Evolutionary conservation across 495 filamentous ascomycete genomes (phyloP).

Genomic region (Articulospora tetracladia): DNA sequence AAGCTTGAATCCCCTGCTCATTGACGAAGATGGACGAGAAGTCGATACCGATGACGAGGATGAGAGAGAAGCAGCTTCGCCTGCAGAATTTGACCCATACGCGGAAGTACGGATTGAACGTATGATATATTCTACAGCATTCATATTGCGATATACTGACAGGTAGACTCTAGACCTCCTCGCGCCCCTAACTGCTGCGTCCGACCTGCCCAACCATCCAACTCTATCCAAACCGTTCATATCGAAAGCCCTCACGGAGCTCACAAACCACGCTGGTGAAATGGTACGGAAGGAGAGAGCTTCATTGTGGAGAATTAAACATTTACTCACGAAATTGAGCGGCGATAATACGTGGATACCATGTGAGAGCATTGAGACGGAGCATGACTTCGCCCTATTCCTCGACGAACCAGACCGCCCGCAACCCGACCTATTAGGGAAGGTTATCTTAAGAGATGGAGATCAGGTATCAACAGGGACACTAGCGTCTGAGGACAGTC

Average conservation of each 20-base stretch:
- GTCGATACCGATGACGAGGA: conserved; percentile 79
- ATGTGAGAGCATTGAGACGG: conserved; percentile 56
- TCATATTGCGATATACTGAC: not conserved
- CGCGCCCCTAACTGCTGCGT: conserved; percentile 79
- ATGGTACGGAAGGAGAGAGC: conserved; percentile 76
- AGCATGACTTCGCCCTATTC: conserved; percentile 50
- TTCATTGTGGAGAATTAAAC: conserved; percentile 71
- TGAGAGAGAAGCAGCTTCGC: conserved; percentile 54
- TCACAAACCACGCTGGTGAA: conserved; percentile 61
- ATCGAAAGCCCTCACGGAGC: conserved; percentile 74
- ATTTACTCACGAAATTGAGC: conserved; percentile 69
- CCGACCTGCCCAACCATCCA: conserved; percentile 81
- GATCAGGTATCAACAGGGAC: conserved; percentile 23
- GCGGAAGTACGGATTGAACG: conserved; percentile 77
- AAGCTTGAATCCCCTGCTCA: conserved; percentile 63
- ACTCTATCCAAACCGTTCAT: conserved; percentile 78
- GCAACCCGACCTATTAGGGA: conserved; percentile 9
- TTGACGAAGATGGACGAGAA: conserved; percentile 86
- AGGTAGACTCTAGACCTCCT: conserved; percentile 61
- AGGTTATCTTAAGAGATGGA: conserved; percentile 12
- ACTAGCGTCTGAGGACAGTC: conserved; percentile 16
- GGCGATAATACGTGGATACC: conserved; percentile 81
- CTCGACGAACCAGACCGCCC: conserved; percentile 22
- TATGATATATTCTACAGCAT: conserved; percentile 35
- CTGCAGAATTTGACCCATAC: conserved; percentile 79